Conservation (phyloP, 2,329 filamentous ascomycete species). For the Dothistroma pini region DNA sequence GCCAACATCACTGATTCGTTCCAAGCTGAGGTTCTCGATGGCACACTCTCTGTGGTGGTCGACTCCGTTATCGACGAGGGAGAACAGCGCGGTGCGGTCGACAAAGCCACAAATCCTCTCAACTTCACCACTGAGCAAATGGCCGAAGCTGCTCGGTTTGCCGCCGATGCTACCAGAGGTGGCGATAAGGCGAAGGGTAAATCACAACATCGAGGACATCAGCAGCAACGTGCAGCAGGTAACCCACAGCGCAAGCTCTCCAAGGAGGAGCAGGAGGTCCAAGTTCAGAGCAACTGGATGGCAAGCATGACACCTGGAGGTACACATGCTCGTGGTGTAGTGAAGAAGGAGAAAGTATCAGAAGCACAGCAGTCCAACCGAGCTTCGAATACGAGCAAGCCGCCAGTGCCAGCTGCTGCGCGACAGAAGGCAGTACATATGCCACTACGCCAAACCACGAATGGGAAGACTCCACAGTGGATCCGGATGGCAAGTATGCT, state of each 20-base stretch:
- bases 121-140: slow-evolving; percentile 9
- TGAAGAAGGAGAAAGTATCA: not conserved
- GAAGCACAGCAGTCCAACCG: not conserved
- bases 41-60: not conserved
- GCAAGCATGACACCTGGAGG: not conserved
- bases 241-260: not conserved
- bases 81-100: not conserved
- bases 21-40: not conserved
- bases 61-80: not conserved
- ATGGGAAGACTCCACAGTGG: not conserved
- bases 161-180: slow-evolving; percentile 5
- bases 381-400: not conserved
- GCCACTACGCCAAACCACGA: not conserved
- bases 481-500: not conserved
- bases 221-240: not conserved
- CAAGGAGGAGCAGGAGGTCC: not conserved
- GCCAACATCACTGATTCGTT: too few species aligned
- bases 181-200: not conserved
- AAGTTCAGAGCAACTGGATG: not conserved
- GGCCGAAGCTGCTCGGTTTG: slow-evolving; percentile 11
- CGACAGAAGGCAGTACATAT: not conserved
- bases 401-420: not conserved
- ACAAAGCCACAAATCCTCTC: slow-evolving; percentile 8
- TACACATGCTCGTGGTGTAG: not conserved
- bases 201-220: not conserved